Evolutionary conservation across 176 grass and related monocot species (phyloP).

Genomic region (Urochloa ruziziensis): DNA sequence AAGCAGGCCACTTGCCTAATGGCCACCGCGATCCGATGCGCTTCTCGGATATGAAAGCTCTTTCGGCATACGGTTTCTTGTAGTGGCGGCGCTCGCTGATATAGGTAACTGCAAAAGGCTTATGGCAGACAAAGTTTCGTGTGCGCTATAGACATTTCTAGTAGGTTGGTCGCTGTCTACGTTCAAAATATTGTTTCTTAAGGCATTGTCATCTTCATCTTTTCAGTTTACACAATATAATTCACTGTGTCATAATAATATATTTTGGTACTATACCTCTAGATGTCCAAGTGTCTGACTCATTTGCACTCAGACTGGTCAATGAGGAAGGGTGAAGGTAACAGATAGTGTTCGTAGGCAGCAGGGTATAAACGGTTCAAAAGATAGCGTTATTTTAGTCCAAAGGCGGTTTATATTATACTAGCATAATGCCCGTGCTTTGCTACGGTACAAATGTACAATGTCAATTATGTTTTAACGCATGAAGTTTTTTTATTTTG

Average conservation of each 20-base stretch:
- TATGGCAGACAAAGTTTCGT: constrained; percentile 31
- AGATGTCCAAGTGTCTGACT: not conserved
- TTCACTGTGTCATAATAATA: not conserved
- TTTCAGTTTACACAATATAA: not conserved
- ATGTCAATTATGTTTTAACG: no score
- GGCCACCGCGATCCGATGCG: constrained; percentile 25
- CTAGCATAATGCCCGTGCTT: no score
- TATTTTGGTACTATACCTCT: no score
- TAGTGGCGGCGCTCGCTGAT: constrained; percentile 1
- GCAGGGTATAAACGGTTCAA: not conserved
- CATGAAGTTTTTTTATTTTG: no score
- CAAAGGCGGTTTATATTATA: no score
- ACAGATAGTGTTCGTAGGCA: no score
- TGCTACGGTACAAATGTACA: no score
- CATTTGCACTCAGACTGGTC: not conserved
- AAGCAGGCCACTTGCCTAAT: constrained; percentile 34
- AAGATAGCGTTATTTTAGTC: no score
- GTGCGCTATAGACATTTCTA: not conserved
- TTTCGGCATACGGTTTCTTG: constrained; percentile 15
- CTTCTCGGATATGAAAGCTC: constrained; percentile 20
- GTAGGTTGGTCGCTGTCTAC: not conserved
- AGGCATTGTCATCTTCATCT: not conserved
- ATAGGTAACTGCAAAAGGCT: not conserved
- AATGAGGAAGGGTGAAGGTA: not conserved
- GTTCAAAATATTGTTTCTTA: not conserved